A percentile compares a stretch with the other conserved stretches of the same genome.
Evolutionary conservation across 495 filamentous ascomycete species (phyloP).

Genomic region (Rostrohypoxylon terebratum): DNA sequence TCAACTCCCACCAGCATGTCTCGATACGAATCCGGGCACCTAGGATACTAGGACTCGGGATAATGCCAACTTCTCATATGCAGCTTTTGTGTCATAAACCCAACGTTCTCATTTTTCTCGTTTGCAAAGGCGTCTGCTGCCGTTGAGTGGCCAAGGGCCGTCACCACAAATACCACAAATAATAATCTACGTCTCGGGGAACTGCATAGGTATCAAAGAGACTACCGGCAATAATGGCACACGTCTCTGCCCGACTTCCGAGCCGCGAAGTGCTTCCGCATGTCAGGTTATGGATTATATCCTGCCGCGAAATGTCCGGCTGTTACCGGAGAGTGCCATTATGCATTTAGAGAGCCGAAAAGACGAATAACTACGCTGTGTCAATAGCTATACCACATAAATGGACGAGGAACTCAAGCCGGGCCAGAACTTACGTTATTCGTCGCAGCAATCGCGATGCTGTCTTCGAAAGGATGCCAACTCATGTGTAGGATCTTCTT

Average conservation of each 20-base stretch:
- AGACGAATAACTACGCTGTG: constrained; percentile 85
- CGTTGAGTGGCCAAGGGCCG: constrained; percentile 30
- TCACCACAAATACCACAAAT: constrained; percentile 35
- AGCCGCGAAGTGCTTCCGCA: constrained; percentile 25
- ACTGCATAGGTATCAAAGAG: constrained; percentile 37
- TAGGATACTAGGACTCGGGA: constrained; percentile 19
- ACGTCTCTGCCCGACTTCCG: constrained; percentile 29
- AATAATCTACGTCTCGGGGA: constrained; percentile 35
- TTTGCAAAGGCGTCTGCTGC: constrained; percentile 36
- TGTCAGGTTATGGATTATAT: constrained; percentile 12
- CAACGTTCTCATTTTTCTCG: constrained; percentile 40
- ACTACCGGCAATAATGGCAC: constrained; percentile 34
- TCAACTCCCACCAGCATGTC: constrained; percentile 29
- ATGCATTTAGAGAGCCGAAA: constrained; percentile 84
- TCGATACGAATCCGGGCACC: constrained; percentile 25
- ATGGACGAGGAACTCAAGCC: background rate
- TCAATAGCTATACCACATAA: constrained; percentile 37
- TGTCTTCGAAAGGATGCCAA: constrained; percentile 99
- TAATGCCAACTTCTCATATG: constrained; percentile 37
- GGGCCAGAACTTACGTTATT: constrained; percentile 84
- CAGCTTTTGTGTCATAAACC: constrained; percentile 42
- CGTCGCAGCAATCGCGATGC: constrained; percentile 98
- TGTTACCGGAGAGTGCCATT: constrained; percentile 22
- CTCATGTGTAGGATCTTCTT: constrained; percentile 99
- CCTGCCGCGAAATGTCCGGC: constrained; percentile 34